phyloP scores from a whole-genome alignment of 2,329 filamentous ascomycete genomes.

The Escovopsis sp. region DNA sequence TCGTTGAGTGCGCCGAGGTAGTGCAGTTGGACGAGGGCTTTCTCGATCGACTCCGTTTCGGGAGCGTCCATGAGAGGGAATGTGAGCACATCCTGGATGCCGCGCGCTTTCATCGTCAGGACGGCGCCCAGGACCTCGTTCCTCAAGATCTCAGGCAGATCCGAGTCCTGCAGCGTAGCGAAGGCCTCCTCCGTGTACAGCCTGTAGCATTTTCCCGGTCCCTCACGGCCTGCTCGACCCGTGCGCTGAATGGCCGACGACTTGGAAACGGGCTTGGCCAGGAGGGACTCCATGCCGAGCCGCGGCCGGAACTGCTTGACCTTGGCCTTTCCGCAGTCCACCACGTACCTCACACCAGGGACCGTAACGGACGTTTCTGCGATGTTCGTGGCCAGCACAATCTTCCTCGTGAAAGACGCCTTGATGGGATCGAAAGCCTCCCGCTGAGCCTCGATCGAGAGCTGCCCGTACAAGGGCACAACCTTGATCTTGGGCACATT shows the following conservation, averaged over 20 bases:
- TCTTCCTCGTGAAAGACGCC: constrained; percentile 62
- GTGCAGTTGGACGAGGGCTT: constrained; percentile 67
- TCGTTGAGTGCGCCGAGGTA: constrained; percentile 63
- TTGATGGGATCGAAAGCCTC: constrained; percentile 67
- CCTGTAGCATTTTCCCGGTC: constrained; percentile 74
- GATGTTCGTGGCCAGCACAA: constrained; percentile 91
- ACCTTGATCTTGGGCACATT: constrained; percentile 60
- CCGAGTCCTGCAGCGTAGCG: constrained; percentile 52
- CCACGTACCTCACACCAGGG: constrained; percentile 76
- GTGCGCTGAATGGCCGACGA: constrained; percentile 86
- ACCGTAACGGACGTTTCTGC: constrained; percentile 98
- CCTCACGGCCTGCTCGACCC: constrained; percentile 87
- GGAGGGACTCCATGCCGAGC: constrained; percentile 76
- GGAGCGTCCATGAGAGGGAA: constrained; percentile 83
- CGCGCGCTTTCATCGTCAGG: constrained; percentile 85
- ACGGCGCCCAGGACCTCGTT: constrained; percentile 79
- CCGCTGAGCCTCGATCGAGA: constrained; percentile 77
- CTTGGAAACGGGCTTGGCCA: constrained; percentile 82
- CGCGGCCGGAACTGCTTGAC: constrained; percentile 78
- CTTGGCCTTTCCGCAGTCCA: constrained; percentile 90
- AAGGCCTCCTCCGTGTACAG: constrained; percentile 76
- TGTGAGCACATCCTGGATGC: constrained; percentile 62
- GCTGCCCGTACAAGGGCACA: constrained; percentile 76
- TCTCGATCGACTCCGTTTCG: constrained; percentile 61
- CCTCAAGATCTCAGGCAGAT: constrained; percentile 77